Conservation (phyloP, 495 filamentous ascomycete species). For the Xylaria intraflava region DNA sequence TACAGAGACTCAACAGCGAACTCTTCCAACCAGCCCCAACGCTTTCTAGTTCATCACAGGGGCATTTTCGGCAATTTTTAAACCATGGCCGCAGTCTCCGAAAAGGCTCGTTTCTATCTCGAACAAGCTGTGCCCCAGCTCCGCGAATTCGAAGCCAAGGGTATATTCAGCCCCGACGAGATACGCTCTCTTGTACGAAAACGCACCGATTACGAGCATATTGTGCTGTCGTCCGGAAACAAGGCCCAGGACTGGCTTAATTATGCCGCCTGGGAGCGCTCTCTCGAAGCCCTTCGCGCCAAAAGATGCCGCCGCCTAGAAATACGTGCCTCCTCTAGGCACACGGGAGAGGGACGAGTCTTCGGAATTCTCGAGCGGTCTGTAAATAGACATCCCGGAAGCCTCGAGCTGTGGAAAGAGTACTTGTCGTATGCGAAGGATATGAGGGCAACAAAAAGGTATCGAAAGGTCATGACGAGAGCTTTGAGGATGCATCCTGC, state of each 20-base stretch:
- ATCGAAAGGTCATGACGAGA: constrained; percentile 66
- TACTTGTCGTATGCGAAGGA: constrained; percentile 77
- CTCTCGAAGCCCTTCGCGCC: constrained; percentile 70
- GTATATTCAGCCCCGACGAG: constrained; percentile 85
- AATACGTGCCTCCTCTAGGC: constrained; percentile 52
- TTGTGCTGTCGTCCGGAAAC: constrained; percentile 72
- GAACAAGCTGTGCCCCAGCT: constrained; percentile 88
- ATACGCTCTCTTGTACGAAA: constrained; percentile 81
- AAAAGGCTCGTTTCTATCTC: constrained; percentile 91
- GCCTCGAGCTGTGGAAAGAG: constrained; percentile 80
- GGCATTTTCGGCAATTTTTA: too few species aligned
- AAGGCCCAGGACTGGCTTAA: constrained; percentile 70
- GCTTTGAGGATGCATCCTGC: constrained; percentile 79
- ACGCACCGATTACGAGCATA: constrained; percentile 89
- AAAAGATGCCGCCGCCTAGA: constrained; percentile 76
- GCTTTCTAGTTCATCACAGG: not conserved
- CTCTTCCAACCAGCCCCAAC: not conserved
- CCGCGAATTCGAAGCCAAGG: constrained; percentile 78
- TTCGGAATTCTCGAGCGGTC: constrained; percentile 85
- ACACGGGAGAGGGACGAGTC: constrained; percentile 70
- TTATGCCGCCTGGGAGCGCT: constrained; percentile 88
- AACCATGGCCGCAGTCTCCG: constrained; percentile 75
- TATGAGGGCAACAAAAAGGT: constrained; percentile 72
- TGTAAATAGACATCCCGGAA: constrained; percentile 77
- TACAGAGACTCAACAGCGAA: not conserved